A percentile compares a stretch with the other conserved stretches of the same genome.
Conservation (phyloP, 805 yeast genomes). For the Saturnispora saitoi region DNA sequence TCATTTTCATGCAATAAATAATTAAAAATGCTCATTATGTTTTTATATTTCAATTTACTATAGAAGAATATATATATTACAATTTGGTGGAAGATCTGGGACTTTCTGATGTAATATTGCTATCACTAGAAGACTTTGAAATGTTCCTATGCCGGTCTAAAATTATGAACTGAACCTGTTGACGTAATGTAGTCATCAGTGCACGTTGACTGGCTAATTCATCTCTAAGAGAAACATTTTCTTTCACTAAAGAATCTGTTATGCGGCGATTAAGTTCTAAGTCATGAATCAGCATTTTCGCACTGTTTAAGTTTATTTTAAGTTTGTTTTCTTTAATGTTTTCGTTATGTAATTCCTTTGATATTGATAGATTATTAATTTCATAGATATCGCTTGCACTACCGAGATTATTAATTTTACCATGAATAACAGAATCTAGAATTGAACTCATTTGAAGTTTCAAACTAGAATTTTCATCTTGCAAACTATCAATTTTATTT, state of each 20-base stretch:
- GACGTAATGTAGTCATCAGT: constrained; percentile 37
- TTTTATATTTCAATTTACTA: background rate
- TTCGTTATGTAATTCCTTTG: background rate
- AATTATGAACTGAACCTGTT: constrained; percentile 42
- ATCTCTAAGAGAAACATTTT: constrained; percentile 32
- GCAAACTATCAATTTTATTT: constrained; percentile 23
- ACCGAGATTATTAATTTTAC: constrained; percentile 43
- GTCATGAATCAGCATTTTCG: constrained; percentile 19
- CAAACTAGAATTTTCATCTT: constrained; percentile 31
- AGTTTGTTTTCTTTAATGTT: constrained; percentile 26
- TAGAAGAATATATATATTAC: background rate
- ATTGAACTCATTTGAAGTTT: constrained; percentile 38
- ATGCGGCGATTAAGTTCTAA: constrained; percentile 22
- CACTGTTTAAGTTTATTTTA: constrained; percentile 33
- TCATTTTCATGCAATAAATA: background rate
- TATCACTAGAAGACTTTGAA: background rate
- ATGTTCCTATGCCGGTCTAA: constrained; percentile 32
- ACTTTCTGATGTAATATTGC: background rate
- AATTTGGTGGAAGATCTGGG: constrained; percentile 8
- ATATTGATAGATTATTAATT: constrained; percentile 15
- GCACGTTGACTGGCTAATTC: constrained; percentile 39
- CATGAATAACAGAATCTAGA: constrained; percentile 39
- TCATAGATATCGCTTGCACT: constrained; percentile 39
- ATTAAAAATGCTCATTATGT: background rate
- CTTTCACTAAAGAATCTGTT: constrained; percentile 17